Conservation (phyloP, 345 rosid species). For the Pseudoturritis turrita region DNA sequence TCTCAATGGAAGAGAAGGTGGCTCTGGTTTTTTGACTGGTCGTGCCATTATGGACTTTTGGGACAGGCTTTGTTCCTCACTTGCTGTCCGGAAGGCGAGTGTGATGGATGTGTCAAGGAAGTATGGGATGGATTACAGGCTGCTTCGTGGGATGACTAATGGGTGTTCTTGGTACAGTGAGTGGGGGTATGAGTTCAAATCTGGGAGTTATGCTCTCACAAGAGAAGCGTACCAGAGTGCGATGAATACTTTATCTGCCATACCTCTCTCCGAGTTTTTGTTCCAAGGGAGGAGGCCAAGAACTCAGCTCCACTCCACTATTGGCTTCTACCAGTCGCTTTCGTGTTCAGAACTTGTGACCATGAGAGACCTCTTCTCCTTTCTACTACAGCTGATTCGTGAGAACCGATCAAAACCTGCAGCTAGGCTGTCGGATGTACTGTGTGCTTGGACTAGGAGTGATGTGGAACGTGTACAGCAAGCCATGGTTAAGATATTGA, state of each 20-base stretch:
- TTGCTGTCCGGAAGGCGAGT: constrained; percentile 52
- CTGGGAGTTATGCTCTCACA: constrained; percentile 61
- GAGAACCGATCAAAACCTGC: constrained; percentile 11
- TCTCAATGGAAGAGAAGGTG: constrained; percentile 71
- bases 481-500: constrained; percentile 46
- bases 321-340: constrained; percentile 48
- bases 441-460: constrained; percentile 48
- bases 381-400: constrained; percentile 40
- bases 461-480: constrained; percentile 52
- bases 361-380: constrained; percentile 53
- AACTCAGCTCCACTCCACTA: constrained; percentile 42
- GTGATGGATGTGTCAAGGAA: constrained; percentile 81
- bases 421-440: constrained; percentile 6
- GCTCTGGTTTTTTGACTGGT: constrained; percentile 57
- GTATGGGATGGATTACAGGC: constrained; percentile 53
- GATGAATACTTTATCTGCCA: constrained; percentile 37
- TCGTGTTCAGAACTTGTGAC: constrained; percentile 47
- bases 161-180: constrained; percentile 68
- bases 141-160: constrained; percentile 50
- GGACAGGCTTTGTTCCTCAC: constrained; percentile 53
- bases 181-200: constrained; percentile 65
- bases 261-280: constrained; percentile 41
- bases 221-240: constrained; percentile 48
- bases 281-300: constrained; percentile 41
- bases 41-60: constrained; percentile 66